phyloP scores from a whole-genome alignment of 139 green algal genomes.

The Asterochloris erici region DNA sequence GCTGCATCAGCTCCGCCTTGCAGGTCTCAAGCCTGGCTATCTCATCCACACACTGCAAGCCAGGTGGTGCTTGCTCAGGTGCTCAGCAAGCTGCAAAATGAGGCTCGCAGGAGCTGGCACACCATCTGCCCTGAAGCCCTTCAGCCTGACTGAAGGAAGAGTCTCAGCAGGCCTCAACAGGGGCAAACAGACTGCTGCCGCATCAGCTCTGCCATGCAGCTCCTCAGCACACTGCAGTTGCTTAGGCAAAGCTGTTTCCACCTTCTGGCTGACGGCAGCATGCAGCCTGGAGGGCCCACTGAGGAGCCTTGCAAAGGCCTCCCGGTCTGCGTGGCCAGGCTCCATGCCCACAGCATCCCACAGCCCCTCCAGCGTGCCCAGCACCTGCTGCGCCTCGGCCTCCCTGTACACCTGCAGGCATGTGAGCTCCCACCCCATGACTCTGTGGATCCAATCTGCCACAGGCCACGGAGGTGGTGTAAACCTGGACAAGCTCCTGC shows the following conservation, averaged over 20 bases:
- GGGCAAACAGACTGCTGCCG: neutral
- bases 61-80: neutral
- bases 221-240: neutral
- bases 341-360: constrained; percentile 39
- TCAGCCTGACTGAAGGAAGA: neutral
- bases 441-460: neutral
- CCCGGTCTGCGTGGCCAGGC: constrained; percentile 31
- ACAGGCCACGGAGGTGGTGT: neutral
- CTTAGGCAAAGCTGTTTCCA: constrained; percentile 2
- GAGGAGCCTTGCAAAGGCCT: constrained; percentile 29
- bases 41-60: constrained; percentile 44
- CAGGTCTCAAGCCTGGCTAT: constrained; percentile 48
- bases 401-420: constrained; percentile 36
- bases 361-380: constrained; percentile 37
- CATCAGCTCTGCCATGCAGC: neutral
- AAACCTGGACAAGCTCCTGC: neutral
- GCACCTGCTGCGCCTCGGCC: constrained; percentile 31
- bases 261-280: constrained; percentile 37
- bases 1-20: constrained; percentile 41
- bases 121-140: neutral
- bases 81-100: neutral
- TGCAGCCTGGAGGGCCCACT: constrained; percentile 32
- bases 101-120: neutral
- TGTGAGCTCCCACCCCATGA: neutral
- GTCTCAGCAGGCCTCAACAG: neutral